Conservation (phyloP, 306 rosid species). For the Begonia loranthoides region DNA sequence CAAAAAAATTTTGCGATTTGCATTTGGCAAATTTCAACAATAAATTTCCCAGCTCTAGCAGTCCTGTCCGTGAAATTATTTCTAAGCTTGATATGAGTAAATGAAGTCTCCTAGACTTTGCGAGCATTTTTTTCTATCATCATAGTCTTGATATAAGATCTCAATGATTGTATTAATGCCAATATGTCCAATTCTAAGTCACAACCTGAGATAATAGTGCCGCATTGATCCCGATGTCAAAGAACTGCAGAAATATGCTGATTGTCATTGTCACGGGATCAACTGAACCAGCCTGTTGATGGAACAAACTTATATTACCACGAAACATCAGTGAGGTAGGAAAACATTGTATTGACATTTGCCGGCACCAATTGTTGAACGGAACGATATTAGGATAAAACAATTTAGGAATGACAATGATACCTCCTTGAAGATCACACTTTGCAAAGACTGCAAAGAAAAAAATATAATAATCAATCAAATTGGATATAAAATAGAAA, state of each 20-base stretch:
- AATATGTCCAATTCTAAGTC: too few species aligned
- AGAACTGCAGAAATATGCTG: conserved; percentile 81
- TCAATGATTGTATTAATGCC: too few species aligned
- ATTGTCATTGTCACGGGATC: conserved; percentile 91
- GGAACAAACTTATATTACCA: conserved; percentile 1
- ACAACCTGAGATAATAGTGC: conserved; percentile 82
- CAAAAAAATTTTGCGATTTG: not conserved
- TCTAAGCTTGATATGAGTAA: too few species aligned
- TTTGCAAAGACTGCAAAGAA: conserved; percentile 86
- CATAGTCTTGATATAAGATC: too few species aligned
- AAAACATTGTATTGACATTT: not conserved
- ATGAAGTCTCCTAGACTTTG: too few species aligned
- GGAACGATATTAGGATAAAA: too few species aligned
- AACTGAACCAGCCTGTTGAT: conserved; percentile 82
- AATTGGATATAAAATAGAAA: too few species aligned
- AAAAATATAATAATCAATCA: conserved; percentile 24
- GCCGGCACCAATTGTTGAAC: too few species aligned
- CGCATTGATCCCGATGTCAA: conserved; percentile 95
- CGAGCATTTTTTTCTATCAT: too few species aligned
- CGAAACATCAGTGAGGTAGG: not conserved
- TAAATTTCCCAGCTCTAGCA: too few species aligned
- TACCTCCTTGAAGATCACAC: conserved; percentile 99
- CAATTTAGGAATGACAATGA: not conserved
- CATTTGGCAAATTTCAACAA: not conserved
- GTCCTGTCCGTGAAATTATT: too few species aligned